A percentile compares a stretch with the other conserved stretches of the same genome.
These are phyloP conservation scores for Saccharomyces hybrid DNA, from an alignment of 1,139 yeast genomes.

Conservation along the genomic window DNA sequence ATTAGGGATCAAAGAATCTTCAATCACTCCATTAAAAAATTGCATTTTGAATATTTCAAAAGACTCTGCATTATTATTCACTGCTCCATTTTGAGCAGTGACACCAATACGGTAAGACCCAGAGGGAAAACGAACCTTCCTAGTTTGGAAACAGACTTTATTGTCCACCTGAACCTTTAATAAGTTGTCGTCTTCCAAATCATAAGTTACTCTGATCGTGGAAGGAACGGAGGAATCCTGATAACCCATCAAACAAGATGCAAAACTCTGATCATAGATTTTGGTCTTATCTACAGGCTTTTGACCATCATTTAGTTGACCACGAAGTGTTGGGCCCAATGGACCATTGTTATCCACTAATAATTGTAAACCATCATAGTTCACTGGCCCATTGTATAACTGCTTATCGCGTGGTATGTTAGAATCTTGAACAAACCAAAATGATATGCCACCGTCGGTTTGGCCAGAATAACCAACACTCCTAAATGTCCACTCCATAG, in stretches of 20 bases:
- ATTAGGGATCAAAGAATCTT: conserved; percentile 51
- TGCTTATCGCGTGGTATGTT: conserved; percentile 15
- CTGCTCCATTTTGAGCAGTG: conserved; percentile 40
- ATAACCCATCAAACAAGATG: conserved; percentile 50
- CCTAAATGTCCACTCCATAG: conserved; percentile 34
- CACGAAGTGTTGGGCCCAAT: conserved; percentile 40
- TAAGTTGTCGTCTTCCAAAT: conserved; percentile 34
- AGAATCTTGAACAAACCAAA: conserved; percentile 29
- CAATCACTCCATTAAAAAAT: conserved; percentile 46
- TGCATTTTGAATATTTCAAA: conserved; percentile 55
- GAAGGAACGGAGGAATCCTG: conserved; percentile 65
- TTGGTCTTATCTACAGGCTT: conserved; percentile 16
- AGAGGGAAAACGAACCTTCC: conserved; percentile 34
- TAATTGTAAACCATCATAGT: conserved; percentile 56
- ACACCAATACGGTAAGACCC: conserved; percentile 41
- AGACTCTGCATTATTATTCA: conserved; percentile 36
- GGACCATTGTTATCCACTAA: conserved; percentile 44
- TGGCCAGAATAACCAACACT: conserved; percentile 4
- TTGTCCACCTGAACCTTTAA: conserved; percentile 65
- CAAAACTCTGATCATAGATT: conserved; percentile 37
- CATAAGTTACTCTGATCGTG: conserved; percentile 57
- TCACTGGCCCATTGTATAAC: conserved; percentile 25
- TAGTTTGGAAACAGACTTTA: conserved; percentile 60
- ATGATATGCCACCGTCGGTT: conserved; percentile 20
- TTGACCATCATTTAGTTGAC: conserved; percentile 47